Percentiles rank a stretch among this genome's conserved stretches.
Evolutionary conservation across 306 rosid genomes (phyloP).

Genomic region (Corylus heterophylla): DNA sequence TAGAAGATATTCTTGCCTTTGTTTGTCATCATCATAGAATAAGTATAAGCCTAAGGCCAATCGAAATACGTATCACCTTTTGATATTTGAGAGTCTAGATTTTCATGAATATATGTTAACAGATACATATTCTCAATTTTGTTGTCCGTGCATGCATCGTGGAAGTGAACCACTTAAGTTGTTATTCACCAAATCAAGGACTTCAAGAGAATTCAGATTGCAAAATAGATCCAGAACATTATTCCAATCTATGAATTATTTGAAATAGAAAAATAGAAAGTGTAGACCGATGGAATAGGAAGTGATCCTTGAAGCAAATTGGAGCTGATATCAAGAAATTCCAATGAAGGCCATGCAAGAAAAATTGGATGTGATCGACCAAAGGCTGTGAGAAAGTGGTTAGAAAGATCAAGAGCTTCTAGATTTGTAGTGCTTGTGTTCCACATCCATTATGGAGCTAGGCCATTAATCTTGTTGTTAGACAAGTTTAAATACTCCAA

Average conservation of each 20-base stretch:
- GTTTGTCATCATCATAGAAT: too few species aligned
- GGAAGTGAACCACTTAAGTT: constrained; percentile 18
- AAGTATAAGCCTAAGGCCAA: too few species aligned
- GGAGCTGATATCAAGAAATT: neutral
- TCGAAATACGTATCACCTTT: neutral
- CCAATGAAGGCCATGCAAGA: neutral
- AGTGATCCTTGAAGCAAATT: constrained; percentile 3
- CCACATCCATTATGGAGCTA: too few species aligned
- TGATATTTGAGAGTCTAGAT: too few species aligned
- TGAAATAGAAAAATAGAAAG: neutral
- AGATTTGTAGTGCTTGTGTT: neutral
- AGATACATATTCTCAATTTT: neutral
- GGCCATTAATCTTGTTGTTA: too few species aligned
- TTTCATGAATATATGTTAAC: neutral
- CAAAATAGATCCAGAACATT: neutral
- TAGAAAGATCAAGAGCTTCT: neutral
- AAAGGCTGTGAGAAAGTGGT: neutral
- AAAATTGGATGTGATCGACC: neutral
- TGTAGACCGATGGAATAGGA: constrained; percentile 2
- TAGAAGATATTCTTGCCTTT: too few species aligned
- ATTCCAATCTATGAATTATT: neutral
- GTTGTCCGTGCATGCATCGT: neutral
- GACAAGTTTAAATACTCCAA: too few species aligned
- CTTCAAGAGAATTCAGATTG: neutral
- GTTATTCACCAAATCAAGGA: constrained; percentile 8